phyloP scores from a whole-genome alignment of 352 stramenopile genomes.

The Phytophthora gonapodyides region DNA sequence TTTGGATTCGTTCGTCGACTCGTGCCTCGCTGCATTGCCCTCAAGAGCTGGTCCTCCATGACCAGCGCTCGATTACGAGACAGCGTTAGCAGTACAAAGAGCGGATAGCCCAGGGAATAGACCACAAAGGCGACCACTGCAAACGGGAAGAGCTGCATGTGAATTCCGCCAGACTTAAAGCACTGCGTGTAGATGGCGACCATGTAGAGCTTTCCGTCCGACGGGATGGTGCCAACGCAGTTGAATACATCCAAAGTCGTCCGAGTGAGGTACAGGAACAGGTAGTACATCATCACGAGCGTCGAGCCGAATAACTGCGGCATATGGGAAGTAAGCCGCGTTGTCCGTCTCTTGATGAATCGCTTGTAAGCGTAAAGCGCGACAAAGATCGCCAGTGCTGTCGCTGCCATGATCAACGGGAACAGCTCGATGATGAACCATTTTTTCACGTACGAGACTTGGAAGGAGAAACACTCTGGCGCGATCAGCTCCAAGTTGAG shows the following conservation, averaged over 20 bases:
- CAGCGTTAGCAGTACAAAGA: constrained; percentile 70
- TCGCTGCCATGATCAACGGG: constrained; percentile 47
- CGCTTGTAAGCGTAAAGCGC: constrained; percentile 64
- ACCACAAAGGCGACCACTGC: constrained; percentile 65
- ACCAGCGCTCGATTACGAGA: constrained; percentile 57
- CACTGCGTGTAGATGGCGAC: constrained; percentile 67
- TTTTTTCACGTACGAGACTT: constrained; percentile 76
- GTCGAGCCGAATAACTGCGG: constrained; percentile 72
- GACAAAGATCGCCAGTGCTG: constrained; percentile 54
- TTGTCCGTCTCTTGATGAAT: constrained; percentile 54
- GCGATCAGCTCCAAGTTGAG: constrained; percentile 85
- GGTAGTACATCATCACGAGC: constrained; percentile 85
- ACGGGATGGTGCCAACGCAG: constrained; percentile 64
- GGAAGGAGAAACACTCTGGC: constrained; percentile 78
- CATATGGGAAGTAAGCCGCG: constrained; percentile 63
- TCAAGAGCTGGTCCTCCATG: constrained; percentile 70
- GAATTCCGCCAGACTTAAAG: constrained; percentile 60
- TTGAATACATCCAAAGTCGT: constrained; percentile 84
- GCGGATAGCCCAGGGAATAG: constrained; percentile 76
- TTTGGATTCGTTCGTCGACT: constrained; percentile 72
- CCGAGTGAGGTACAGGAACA: constrained; percentile 78
- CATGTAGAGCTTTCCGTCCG: constrained; percentile 77
- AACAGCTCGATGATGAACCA: constrained; percentile 71
- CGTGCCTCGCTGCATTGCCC: constrained; percentile 58
- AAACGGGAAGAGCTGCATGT: constrained; percentile 67